phyloP scores from a whole-genome alignment of 306 rosid species.

The Corylus americana region DNA sequence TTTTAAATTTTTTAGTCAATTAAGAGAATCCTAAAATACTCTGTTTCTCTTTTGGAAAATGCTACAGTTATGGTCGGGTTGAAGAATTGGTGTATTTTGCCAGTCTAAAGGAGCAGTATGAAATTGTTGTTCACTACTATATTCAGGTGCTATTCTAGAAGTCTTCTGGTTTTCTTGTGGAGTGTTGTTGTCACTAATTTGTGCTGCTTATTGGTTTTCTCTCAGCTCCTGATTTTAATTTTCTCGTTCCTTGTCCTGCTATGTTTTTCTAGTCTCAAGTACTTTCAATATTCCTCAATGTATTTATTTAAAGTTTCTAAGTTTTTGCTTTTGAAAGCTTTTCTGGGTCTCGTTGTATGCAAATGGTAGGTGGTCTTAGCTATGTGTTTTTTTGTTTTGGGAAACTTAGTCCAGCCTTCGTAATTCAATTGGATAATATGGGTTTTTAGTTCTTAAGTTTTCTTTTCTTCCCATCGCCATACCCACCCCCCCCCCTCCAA shows the following conservation, averaged over 20 bases:
- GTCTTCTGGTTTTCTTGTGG: constrained; percentile 8
- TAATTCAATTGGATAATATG: no score
- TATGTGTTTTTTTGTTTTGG: not conserved
- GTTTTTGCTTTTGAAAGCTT: not conserved
- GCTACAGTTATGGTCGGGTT: constrained; percentile 88
- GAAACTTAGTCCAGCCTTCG: not conserved
- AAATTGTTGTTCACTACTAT: constrained; percentile 89
- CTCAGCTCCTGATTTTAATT: not conserved
- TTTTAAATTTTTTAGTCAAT: constrained; percentile 24
- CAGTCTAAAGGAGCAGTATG: constrained; percentile 86
- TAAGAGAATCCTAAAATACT: constrained; percentile 18
- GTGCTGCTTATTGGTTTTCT: not conserved
- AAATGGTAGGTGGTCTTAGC: not conserved
- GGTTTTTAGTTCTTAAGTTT: no score
- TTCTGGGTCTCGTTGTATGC: not conserved
- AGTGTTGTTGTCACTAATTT: not conserved
- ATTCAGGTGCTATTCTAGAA: constrained; percentile 69
- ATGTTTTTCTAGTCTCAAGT: not conserved
- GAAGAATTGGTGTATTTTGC: constrained; percentile 97
- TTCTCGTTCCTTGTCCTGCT: constrained; percentile 1
- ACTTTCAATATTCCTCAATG: not conserved
- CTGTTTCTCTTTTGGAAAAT: constrained; percentile 34
- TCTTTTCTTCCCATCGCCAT: no score
- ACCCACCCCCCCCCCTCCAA: not conserved
- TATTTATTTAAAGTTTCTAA: not conserved